Percentiles rank a stretch among this genome's conserved stretches.
phyloP scores from a whole-genome alignment of 305 asterid species.

The Solanum aculeatissimum region DNA sequence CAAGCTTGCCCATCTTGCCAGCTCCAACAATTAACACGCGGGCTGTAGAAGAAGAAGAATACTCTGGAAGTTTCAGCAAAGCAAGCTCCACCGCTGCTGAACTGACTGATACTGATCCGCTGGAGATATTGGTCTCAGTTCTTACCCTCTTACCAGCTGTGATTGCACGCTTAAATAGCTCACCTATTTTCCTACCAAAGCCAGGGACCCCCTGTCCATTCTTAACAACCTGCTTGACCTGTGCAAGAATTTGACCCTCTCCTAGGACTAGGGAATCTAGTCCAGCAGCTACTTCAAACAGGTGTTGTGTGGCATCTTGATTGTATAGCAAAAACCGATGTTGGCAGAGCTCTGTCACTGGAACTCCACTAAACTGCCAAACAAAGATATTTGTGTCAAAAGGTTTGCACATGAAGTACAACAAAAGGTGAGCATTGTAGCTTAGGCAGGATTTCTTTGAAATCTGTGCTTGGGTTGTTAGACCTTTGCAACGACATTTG shows the following conservation, averaged over 20 bases:
- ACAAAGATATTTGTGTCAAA: neutral
- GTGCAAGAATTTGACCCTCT: slow-evolving; percentile 91
- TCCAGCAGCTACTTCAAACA: slow-evolving; percentile 84
- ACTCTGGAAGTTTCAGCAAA: slow-evolving; percentile 56
- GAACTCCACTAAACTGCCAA: slow-evolving; percentile 65
- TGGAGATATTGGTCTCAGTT: slow-evolving; percentile 66
- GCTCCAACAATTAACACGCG: slow-evolving; percentile 82
- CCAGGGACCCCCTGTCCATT: slow-evolving; percentile 70
- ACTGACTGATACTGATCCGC: slow-evolving; percentile 89
- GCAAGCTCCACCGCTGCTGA: slow-evolving; percentile 98
- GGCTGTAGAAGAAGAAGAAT: slow-evolving; percentile 30
- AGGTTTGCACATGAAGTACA: neutral
- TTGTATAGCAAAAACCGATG: slow-evolving; percentile 57
- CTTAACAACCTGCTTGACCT: slow-evolving; percentile 85
- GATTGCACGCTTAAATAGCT: slow-evolving; percentile 74
- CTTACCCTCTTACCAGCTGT: slow-evolving; percentile 89
- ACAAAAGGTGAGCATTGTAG: neutral
- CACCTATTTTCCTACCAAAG: slow-evolving; percentile 64
- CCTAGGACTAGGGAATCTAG: slow-evolving; percentile 91
- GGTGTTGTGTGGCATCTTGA: slow-evolving; percentile 62
- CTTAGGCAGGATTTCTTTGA: neutral
- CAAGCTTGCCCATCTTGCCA: slow-evolving; percentile 94
- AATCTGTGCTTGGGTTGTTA: neutral
- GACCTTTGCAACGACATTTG: neutral
- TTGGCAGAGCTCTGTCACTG: slow-evolving; percentile 50